A percentile compares a stretch with the other conserved stretches of the same genome.
Evolutionary conservation across 768 basidiomycete species (phyloP).

Genomic region (Pisolithus orientalis): DNA sequence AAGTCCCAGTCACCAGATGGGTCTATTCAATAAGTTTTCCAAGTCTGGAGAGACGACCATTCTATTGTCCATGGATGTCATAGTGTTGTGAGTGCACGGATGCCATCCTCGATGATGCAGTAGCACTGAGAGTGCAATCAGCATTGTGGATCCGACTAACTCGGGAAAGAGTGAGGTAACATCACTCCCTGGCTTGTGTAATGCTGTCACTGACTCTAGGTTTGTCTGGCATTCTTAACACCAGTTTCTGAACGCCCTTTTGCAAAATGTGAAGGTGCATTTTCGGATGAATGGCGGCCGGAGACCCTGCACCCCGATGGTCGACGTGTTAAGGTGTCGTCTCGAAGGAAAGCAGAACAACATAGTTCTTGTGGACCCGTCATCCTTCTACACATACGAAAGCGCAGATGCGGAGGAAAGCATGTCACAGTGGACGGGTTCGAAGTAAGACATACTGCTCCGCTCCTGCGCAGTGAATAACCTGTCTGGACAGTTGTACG

Average conservation of each 20-base stretch:
- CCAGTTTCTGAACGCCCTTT: neutral
- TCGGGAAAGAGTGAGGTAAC: too few relatives aligned
- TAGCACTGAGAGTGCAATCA: too few relatives aligned
- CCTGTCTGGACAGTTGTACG: neutral
- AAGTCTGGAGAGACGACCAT: too few relatives aligned
- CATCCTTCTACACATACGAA: neutral
- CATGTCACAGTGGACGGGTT: neutral
- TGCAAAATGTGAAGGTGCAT: neutral
- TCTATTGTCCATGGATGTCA: too few relatives aligned
- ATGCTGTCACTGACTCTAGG: slow-evolving; percentile 2
- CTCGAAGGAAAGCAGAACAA: neutral
- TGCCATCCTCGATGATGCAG: too few relatives aligned
- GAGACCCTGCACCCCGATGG: neutral
- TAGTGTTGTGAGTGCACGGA: too few relatives aligned
- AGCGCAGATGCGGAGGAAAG: neutral
- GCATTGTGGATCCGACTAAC: too few relatives aligned
- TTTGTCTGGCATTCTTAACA: too few relatives aligned
- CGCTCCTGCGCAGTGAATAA: neutral
- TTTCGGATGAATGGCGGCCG: neutral
- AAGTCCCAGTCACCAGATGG: too few relatives aligned
- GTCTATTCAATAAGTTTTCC: too few relatives aligned
- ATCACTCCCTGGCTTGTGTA: too few relatives aligned
- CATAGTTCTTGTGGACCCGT: neutral
- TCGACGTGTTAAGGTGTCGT: neutral
- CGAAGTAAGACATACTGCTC: neutral